Conservation (phyloP, 805 yeast species). For the Candida broadrunensis region DNA sequence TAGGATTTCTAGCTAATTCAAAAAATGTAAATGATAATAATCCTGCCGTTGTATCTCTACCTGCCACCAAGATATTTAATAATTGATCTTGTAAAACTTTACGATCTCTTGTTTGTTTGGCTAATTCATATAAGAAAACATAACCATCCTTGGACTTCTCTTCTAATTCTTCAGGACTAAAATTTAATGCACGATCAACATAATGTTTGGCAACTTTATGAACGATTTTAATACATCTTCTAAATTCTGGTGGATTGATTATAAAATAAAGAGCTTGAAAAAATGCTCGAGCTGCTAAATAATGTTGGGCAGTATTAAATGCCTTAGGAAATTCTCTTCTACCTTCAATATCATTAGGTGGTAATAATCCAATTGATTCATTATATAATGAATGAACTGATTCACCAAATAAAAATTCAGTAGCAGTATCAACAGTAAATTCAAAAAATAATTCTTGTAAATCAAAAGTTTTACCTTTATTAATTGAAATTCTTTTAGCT, state of each 20-base stretch:
- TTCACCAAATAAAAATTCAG: constrained; percentile 42
- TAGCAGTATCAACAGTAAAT: constrained; percentile 38
- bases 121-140: constrained; percentile 39
- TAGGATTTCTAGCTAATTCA: constrained; percentile 33
- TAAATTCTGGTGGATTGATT: constrained; percentile 24
- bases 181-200: constrained; percentile 26
- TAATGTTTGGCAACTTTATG: constrained; percentile 30
- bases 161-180: constrained; percentile 25
- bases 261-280: constrained; percentile 24
- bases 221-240: constrained; percentile 25
- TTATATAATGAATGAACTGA: constrained; percentile 27
- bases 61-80: constrained; percentile 40
- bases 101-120: constrained; percentile 35
- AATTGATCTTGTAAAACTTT: constrained; percentile 37
- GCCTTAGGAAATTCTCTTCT: constrained; percentile 30
- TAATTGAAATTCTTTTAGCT: constrained; percentile 19
- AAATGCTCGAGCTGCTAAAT: constrained; percentile 32
- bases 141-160: constrained; percentile 27
- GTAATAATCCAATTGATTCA: constrained; percentile 21
- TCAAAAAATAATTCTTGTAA: constrained; percentile 30
- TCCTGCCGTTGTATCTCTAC: constrained; percentile 40
- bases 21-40: constrained; percentile 26
- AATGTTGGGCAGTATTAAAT: constrained; percentile 30
- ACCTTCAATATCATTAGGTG: constrained; percentile 25
- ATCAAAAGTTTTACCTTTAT: constrained; percentile 24